These are phyloP conservation scores for Sporothrix globosa DNA, from an alignment of 2,329 filamentous ascomycete genomes.

Conservation along the genomic window DNA sequence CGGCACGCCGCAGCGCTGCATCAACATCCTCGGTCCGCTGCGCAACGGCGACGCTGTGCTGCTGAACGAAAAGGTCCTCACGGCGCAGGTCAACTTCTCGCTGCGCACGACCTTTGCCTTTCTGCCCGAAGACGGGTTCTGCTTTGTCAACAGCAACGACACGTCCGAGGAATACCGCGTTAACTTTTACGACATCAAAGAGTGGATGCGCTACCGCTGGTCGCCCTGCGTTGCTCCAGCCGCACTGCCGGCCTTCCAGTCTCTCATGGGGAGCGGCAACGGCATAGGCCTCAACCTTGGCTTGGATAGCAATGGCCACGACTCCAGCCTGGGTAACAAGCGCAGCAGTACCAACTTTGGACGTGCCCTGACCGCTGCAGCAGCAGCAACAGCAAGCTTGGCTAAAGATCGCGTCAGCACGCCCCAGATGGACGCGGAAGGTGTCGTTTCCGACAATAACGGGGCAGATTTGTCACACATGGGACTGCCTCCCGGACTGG, in stretches of 20 bases:
- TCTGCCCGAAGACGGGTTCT: conserved; percentile 81
- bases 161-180: conserved; percentile 80
- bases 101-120: conserved; percentile 84
- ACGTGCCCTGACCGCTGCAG: conserved; percentile 51
- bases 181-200: conserved; percentile 78
- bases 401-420: conserved; percentile 32
- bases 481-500: neutral
- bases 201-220: conserved; percentile 77
- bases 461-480: neutral
- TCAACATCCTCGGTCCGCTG: conserved; percentile 88
- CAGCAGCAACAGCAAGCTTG: conserved; percentile 39
- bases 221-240: conserved; percentile 74
- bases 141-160: conserved; percentile 76
- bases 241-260: conserved; percentile 60
- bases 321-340: conserved; percentile 26
- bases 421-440: conserved; percentile 33
- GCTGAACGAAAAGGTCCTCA: conserved; percentile 84
- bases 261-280: neutral
- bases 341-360: conserved; percentile 45
- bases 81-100: conserved; percentile 90
- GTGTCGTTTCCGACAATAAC: neutral
- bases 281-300: neutral
- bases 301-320: neutral
- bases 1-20: conserved; percentile 79
- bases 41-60: conserved; percentile 92